These are phyloP conservation scores for Gossypium gossypioides DNA, from an alignment of 441 rosid genomes.

Conservation along the genomic window DNA sequence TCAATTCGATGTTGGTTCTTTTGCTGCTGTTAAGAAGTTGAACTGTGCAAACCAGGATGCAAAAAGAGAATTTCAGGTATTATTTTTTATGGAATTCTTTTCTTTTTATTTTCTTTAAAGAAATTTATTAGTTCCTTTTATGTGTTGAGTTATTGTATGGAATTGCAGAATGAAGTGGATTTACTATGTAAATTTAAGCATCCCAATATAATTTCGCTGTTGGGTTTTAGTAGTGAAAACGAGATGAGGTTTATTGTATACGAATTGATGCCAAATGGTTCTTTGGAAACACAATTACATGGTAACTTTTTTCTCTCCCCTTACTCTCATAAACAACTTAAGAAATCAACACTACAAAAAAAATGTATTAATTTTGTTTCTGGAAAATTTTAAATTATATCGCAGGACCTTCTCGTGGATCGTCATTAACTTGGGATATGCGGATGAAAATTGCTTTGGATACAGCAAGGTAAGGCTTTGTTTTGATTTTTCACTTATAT, in stretches of 20 bases:
- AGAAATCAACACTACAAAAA: neutral
- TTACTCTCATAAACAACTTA: neutral
- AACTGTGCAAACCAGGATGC: slow-evolving; percentile 61
- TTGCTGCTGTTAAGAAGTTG: slow-evolving; percentile 72
- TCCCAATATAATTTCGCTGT: slow-evolving; percentile 56
- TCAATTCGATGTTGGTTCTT: slow-evolving; percentile 42
- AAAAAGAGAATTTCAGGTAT: slow-evolving; percentile 62
- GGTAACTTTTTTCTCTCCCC: slow-evolving; percentile 31
- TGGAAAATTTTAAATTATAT: neutral
- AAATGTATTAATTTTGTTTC: neutral
- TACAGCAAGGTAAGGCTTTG: slow-evolving; percentile 50
- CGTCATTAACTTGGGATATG: slow-evolving; percentile 67
- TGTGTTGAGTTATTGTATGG: slow-evolving; percentile 7
- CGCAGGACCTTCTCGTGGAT: slow-evolving; percentile 67
- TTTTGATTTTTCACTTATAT: slow-evolving; percentile 2
- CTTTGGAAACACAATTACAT: slow-evolving; percentile 76
- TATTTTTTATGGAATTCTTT: neutral
- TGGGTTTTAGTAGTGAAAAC: slow-evolving; percentile 59
- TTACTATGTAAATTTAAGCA: slow-evolving; percentile 64
- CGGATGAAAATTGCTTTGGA: slow-evolving; percentile 88
- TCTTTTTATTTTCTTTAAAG: neutral
- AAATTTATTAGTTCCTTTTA: too few species aligned
- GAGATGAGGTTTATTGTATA: slow-evolving; percentile 57
- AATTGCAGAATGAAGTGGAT: slow-evolving; percentile 73
- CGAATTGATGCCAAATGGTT: slow-evolving; percentile 80